A percentile compares a stretch with the other conserved stretches of the same genome.
Evolutionary conservation across 2,329 filamentous ascomycete genomes (phyloP).

Genomic region (Moelleriella libera): DNA sequence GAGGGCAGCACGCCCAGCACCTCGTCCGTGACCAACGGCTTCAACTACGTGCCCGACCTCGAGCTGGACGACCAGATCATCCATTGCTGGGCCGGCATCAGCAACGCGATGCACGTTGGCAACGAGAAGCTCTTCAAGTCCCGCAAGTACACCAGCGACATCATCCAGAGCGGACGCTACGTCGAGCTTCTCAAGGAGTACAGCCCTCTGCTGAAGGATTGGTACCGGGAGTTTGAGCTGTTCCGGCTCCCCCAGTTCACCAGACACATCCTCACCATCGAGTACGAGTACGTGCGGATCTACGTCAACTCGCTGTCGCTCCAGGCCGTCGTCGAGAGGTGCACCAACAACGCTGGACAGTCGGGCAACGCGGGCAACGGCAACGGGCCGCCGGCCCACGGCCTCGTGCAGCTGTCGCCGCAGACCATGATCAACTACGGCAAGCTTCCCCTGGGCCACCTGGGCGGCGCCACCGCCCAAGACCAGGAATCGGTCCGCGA

Average conservation of each 20-base stretch:
- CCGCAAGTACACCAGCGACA: slow-evolving; percentile 71
- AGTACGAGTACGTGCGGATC: slow-evolving; percentile 89
- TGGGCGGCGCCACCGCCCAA: slow-evolving; percentile 48
- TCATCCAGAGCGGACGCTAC: slow-evolving; percentile 79
- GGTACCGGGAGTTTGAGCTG: slow-evolving; percentile 72
- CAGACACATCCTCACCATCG: slow-evolving; percentile 71
- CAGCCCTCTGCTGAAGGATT: slow-evolving; percentile 61
- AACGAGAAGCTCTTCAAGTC: slow-evolving; percentile 84
- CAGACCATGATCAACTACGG: slow-evolving; percentile 52
- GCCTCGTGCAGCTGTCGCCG: slow-evolving; percentile 32
- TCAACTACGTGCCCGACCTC: slow-evolving; percentile 53
- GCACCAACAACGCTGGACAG: slow-evolving; percentile 57
- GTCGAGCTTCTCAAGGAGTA: slow-evolving; percentile 69
- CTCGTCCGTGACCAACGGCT: slow-evolving; percentile 40
- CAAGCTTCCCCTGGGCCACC: slow-evolving; percentile 47
- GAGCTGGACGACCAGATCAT: slow-evolving; percentile 57
- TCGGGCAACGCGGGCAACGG: slow-evolving; percentile 22
- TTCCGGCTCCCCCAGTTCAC: slow-evolving; percentile 54
- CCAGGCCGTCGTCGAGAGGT: slow-evolving; percentile 88
- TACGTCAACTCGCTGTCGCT: slow-evolving; percentile 90
- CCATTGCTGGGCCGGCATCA: slow-evolving; percentile 90
- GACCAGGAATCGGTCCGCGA: slow-evolving; percentile 64
- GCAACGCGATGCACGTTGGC: slow-evolving; percentile 78
- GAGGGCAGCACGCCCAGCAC: slow-evolving; percentile 49
- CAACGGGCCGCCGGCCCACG: slow-evolving; percentile 13